phyloP scores from a whole-genome alignment of 495 filamentous ascomycete genomes.

The Hypoxylon subgilvum region DNA sequence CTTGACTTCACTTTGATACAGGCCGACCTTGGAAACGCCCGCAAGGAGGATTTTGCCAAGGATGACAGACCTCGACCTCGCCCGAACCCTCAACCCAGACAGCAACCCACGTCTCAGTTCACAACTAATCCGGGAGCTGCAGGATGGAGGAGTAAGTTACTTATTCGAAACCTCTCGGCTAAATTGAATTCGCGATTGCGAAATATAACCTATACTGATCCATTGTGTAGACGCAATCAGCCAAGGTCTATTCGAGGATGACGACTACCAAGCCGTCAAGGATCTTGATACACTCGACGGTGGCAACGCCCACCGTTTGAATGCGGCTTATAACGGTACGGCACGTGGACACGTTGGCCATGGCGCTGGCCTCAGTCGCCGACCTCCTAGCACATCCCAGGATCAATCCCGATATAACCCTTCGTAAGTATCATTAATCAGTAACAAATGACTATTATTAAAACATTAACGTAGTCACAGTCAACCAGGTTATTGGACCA shows the following conservation, averaged over 20 bases:
- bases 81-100: no score
- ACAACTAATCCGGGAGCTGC: neutral
- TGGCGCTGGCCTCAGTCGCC: neutral
- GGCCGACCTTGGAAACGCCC: no score
- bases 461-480: no score
- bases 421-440: slow-evolving; percentile 13
- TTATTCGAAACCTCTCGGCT: neutral
- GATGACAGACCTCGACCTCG: neutral
- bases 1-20: no score
- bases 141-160: slow-evolving; percentile 24
- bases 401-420: slow-evolving; percentile 21
- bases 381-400: neutral
- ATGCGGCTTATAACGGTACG: neutral
- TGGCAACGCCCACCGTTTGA: slow-evolving; percentile 36
- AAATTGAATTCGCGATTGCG: neutral
- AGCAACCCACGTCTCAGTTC: no score
- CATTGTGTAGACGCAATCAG: slow-evolving; percentile 20
- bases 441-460: no score
- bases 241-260: slow-evolving; percentile 28
- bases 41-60: no score
- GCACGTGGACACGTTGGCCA: neutral
- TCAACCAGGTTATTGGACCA: no score
- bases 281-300: slow-evolving; percentile 27
- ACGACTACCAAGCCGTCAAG: slow-evolving; percentile 23
- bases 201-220: neutral